These are phyloP conservation scores for Litchi chinensis DNA, from an alignment of 345 rosid species.

Conservation along the genomic window DNA sequence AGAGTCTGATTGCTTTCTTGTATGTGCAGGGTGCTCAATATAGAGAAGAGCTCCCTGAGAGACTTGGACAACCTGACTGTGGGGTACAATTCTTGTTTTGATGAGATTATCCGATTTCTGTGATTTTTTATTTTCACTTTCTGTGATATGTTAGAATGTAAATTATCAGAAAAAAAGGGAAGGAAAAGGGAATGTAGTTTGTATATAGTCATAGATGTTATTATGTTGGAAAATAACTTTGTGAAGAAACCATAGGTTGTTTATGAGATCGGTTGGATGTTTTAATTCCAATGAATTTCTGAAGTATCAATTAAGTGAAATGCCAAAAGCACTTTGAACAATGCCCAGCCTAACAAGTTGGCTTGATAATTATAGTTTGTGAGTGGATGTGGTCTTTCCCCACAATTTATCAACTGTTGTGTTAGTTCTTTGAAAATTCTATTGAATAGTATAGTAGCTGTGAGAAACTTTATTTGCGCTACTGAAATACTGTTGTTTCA, in stretches of 20 bases:
- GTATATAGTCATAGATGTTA: neutral
- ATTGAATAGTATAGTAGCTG: neutral
- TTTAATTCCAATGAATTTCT: neutral
- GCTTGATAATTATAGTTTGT: neutral
- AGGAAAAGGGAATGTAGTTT: neutral
- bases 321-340: neutral
- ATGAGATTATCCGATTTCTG: conserved; percentile 9
- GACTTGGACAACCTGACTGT: conserved; percentile 77
- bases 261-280: neutral
- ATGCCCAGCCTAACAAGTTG: neutral
- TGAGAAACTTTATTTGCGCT: neutral
- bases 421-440: neutral
- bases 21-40: conserved; percentile 43
- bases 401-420: neutral
- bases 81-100: conserved; percentile 43
- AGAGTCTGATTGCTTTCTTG: conserved; percentile 14
- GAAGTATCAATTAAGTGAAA: neutral
- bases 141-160: neutral
- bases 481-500: neutral
- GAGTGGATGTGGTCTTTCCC: too few relatives aligned
- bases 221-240: neutral
- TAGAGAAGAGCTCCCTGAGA: conserved; percentile 69
- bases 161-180: neutral
- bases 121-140: neutral
- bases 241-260: neutral